Percentiles rank a stretch among this genome's conserved stretches.
Evolutionary conservation across 495 filamentous ascomycete species (phyloP).

Genomic region (Xylaria venustula): DNA sequence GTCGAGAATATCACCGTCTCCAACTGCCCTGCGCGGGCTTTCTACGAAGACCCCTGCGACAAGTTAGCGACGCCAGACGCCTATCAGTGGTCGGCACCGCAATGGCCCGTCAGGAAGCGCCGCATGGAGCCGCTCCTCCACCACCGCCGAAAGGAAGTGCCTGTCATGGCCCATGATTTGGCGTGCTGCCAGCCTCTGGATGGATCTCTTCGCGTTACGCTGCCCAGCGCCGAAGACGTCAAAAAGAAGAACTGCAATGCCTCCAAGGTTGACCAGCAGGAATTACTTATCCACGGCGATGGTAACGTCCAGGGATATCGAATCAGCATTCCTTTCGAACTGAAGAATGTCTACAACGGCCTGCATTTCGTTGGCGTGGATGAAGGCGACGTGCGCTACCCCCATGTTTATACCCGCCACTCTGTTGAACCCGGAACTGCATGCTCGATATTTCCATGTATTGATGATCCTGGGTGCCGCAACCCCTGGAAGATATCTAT

Average conservation of each 20-base stretch:
- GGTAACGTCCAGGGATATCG: constrained; percentile 35
- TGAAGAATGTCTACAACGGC: constrained; percentile 75
- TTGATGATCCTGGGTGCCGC: constrained; percentile 76
- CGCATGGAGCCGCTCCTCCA: constrained; percentile 64
- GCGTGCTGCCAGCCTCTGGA: constrained; percentile 42
- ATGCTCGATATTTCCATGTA: constrained; percentile 84
- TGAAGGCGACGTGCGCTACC: constrained; percentile 74
- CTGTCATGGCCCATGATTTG: constrained; percentile 36
- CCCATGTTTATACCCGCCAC: constrained; percentile 87
- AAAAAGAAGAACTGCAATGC: constrained; percentile 33
- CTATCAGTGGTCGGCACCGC: constrained; percentile 59
- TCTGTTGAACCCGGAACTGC: constrained; percentile 72
- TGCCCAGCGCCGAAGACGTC: constrained; percentile 35
- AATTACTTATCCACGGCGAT: constrained; percentile 24
- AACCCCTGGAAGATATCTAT: constrained; percentile 87
- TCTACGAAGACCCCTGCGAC: constrained; percentile 73
- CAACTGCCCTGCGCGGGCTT: constrained; percentile 55
- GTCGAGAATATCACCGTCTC: constrained; percentile 64
- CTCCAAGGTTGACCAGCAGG: constrained; percentile 29
- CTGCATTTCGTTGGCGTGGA: constrained; percentile 86
- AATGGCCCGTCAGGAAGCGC: constrained; percentile 69
- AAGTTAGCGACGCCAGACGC: constrained; percentile 59
- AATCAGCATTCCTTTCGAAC: constrained; percentile 69
- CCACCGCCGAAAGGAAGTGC: constrained; percentile 43
- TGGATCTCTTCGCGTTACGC: constrained; percentile 38